Conservation (phyloP, 2,329 filamentous ascomycete genomes). For the Pyrenophora tritici-repentis region DNA sequence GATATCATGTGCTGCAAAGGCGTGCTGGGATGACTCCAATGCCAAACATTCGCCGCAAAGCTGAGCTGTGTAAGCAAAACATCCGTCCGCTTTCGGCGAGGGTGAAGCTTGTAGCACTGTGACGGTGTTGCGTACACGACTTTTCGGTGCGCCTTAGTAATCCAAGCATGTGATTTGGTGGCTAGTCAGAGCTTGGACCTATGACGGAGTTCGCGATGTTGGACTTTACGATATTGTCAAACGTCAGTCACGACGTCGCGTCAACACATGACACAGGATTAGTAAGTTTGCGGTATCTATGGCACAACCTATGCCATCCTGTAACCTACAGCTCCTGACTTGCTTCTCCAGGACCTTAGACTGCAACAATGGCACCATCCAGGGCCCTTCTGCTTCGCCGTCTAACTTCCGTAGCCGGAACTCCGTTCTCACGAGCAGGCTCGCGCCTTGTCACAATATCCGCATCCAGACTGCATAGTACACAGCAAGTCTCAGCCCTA, state of each 20-base stretch:
- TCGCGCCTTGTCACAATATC: conserved; percentile 27
- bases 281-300: conserved; percentile 14
- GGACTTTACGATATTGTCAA: conserved; percentile 16
- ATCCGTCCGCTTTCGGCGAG: conserved; percentile 5
- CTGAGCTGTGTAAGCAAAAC: conserved; percentile 1
- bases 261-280: conserved; percentile 6
- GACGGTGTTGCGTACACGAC: not conserved
- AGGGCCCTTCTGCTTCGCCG: conserved; percentile 32
- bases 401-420: conserved; percentile 25
- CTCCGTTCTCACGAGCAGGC: conserved; percentile 24
- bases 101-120: conserved; percentile 4
- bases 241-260: conserved; percentile 17
- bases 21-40: conserved; percentile 25
- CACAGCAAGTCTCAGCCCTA: conserved; percentile 11
- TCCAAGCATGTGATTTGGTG: conserved; percentile 38
- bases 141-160: conserved; percentile 13
- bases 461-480: conserved; percentile 11
- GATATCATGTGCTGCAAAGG: conserved; percentile 9
- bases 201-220: conserved; percentile 34
- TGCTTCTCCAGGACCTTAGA: conserved; percentile 2
- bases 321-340: conserved; percentile 15
- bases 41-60: not conserved
- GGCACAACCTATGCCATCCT: conserved; percentile 5
- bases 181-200: conserved; percentile 26
- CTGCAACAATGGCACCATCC: conserved; percentile 41